Base-by-base conservation (phyloP, 2,329 filamentous ascomycete genomes). In the Colletotrichum sp. region DNA sequence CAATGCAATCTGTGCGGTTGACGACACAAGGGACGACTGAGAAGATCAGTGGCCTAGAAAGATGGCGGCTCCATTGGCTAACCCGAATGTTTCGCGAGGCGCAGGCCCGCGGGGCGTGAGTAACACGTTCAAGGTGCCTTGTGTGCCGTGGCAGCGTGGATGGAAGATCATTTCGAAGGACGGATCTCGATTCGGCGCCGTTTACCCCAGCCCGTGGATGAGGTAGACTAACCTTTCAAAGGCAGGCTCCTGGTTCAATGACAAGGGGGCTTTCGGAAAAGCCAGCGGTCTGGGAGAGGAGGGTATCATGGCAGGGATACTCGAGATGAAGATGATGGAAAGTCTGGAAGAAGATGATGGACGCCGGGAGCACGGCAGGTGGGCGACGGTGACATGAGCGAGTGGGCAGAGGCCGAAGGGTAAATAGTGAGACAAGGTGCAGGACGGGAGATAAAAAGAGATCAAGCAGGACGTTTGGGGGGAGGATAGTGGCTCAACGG, bases 121-220 rank as follows among this genome's bases (percentile, higher is more conserved):
- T 64, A 19, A 57, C 30, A 52, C 39, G 34, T 30, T 62, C n/a
- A 34, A 12, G 16, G 49, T 30, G 32, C 61, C 11, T 55, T 30
- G 59, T 29, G 29, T n/a, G 25, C 30, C 19, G 66, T 49, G 63
- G 63, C 13, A 15, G 63, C 22, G 27, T 15, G 67, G 32, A 49
- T 27, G 30, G 27, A 27, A 49, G 44, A 49, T 49, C 36, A 64
- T n/a, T 52, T 68, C 30, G 34, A 39, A 65, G 29, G 34, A 72
- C 52, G 66, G 61, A 71, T 55, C 36, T 71, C 66, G 52, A 77
- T 75, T 52, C 36, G 30, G 39, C 52, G 63, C 71, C 55, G 11
- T 27, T 32, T 30, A 59, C 44, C 70, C 57, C 65, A 55, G 49
- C 22, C 11, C 22, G 44, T 12, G 49, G 44, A 30, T 64, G 44